Evolutionary conservation across 805 yeast species (phyloP).

Genomic region (Blastobotrys muscicola): DNA sequence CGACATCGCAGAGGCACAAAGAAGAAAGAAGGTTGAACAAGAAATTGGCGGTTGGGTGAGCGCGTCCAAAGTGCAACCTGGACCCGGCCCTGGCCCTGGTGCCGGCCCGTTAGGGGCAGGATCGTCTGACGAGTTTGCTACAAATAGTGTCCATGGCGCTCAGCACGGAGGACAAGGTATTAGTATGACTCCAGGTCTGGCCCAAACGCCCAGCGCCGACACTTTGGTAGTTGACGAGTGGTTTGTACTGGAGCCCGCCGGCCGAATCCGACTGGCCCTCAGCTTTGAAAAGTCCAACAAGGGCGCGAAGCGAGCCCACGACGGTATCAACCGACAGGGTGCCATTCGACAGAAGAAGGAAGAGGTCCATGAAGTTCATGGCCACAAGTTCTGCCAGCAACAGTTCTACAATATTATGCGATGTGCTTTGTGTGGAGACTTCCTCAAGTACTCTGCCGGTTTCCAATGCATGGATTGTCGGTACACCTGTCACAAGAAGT

Average conservation of each 20-base stretch:
- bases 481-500: constrained; percentile 68
- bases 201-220: neutral
- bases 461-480: constrained; percentile 75
- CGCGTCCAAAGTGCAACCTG: constrained; percentile 37
- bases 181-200: neutral
- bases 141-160: neutral
- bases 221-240: constrained; percentile 49
- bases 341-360: constrained; percentile 92
- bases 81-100: neutral
- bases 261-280: constrained; percentile 70
- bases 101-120: constrained; percentile 1
- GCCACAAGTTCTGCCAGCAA: constrained; percentile 93
- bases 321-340: constrained; percentile 76
- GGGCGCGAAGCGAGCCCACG: constrained; percentile 35
- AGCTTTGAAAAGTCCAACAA: constrained; percentile 65
- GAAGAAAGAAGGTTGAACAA: constrained; percentile 76
- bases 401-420: constrained; percentile 95
- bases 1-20: constrained; percentile 89
- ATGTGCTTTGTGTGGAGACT: constrained; percentile 96
- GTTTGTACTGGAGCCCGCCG: constrained; percentile 91
- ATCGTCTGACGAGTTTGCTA: neutral
- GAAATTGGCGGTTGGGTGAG: constrained; percentile 82
- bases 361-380: constrained; percentile 81
- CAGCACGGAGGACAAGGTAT: constrained; percentile 1
- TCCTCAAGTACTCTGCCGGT: constrained; percentile 68